phyloP scores from a whole-genome alignment of 257 asterid genomes.

The Rubia yunnanensis region DNA sequence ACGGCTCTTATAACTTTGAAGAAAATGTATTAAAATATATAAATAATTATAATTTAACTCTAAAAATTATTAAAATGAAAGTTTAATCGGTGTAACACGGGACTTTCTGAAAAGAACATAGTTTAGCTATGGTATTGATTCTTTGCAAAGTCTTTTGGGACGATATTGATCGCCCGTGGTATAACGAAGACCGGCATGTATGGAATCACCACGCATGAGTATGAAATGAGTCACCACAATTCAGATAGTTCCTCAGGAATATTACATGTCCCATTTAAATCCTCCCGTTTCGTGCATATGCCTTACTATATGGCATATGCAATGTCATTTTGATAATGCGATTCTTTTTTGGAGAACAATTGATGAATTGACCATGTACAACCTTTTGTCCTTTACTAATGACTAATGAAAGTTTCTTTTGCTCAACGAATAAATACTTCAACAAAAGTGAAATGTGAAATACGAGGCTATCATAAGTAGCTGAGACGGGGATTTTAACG shows the following conservation, averaged over 20 bases:
- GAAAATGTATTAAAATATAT: no score
- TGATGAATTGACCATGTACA: background rate
- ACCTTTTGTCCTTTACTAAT: background rate
- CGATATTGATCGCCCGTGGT: conserved; percentile 9
- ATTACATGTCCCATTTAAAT: background rate
- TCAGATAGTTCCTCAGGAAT: background rate
- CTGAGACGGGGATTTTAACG: no score
- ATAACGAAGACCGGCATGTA: background rate
- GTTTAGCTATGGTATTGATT: background rate
- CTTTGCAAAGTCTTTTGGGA: background rate
- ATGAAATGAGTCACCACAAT: conserved; percentile 9
- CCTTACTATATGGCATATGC: no score
- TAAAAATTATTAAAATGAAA: no score
- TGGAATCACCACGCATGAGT: background rate
- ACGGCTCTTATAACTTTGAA: no score
- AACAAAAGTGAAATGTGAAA: background rate
- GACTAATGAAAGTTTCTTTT: background rate
- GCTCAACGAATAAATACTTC: background rate
- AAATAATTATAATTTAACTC: no score
- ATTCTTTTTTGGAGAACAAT: background rate
- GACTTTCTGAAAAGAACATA: no score
- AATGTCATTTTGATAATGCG: background rate
- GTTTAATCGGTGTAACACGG: conserved; percentile 11
- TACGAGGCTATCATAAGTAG: background rate
- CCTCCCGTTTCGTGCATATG: background rate